Conservation (phyloP, 768 basidiomycete species). For the Mycena polygramma region DNA sequence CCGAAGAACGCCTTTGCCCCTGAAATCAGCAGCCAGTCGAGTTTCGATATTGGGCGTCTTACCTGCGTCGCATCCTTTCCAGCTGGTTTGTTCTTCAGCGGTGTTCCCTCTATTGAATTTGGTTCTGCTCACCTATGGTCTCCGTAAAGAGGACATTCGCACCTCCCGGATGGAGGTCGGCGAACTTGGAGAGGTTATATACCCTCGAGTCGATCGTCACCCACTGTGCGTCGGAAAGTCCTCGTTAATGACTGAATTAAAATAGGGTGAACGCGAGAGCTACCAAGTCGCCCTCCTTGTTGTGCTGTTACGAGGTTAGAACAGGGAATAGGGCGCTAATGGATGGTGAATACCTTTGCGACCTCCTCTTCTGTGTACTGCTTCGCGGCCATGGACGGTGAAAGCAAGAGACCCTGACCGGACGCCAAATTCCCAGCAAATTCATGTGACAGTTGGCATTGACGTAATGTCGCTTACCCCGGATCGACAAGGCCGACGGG, state of each 20-base stretch:
- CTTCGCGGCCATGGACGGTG: conserved; percentile 17
- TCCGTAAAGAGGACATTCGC: conserved; percentile 77
- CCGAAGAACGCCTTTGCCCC: conserved; percentile 70
- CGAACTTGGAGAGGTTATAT: conserved; percentile 86
- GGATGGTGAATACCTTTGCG: conserved; percentile 24
- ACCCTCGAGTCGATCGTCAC: conserved; percentile 85
- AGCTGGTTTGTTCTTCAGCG: conserved; percentile 50
- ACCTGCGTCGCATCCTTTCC: conserved; percentile 82
- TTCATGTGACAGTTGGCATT: no score
- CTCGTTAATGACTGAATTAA: neutral
- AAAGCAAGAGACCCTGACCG: neutral
- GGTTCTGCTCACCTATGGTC: conserved; percentile 67
- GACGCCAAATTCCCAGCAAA: neutral
- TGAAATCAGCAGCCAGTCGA: neutral
- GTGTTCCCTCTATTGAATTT: neutral
- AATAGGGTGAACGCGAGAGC: conserved; percentile 44
- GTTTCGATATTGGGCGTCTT: neutral
- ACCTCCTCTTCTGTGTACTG: conserved; percentile 37
- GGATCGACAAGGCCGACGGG: no score
- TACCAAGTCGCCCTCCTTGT: conserved; percentile 86
- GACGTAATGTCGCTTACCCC: no score
- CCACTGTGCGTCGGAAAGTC: conserved; percentile 66
- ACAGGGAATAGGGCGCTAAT: neutral
- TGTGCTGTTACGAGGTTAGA: conserved; percentile 69
- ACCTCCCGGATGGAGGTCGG: conserved; percentile 88